These are phyloP conservation scores for Epichloe amarillans DNA, from an alignment of 2,329 filamentous ascomycete species.

Conservation along the genomic window DNA sequence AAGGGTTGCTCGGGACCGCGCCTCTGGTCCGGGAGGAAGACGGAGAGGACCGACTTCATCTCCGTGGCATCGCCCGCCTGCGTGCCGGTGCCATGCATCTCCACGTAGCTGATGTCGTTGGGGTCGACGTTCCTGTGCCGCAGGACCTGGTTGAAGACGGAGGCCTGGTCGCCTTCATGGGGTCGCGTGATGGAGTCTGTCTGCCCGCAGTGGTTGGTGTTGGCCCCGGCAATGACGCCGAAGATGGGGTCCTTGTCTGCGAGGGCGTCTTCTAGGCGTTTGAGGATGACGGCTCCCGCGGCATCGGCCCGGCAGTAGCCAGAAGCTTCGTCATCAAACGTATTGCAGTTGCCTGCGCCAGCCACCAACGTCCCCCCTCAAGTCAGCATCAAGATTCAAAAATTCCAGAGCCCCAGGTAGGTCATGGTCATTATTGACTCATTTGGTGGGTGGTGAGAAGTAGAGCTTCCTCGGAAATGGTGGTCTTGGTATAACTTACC, in stretches of 20 bases:
- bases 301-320: slow-evolving; percentile 74
- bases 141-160: slow-evolving; percentile 52
- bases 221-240: slow-evolving; percentile 60
- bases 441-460: no score
- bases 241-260: slow-evolving; percentile 64
- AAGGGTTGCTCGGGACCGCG: slow-evolving; percentile 38
- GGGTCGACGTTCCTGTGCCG: slow-evolving; percentile 63
- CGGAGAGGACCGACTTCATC: slow-evolving; percentile 60
- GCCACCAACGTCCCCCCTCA: no score
- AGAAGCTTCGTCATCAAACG: slow-evolving; percentile 37
- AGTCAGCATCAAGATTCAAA: no score
- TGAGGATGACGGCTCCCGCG: slow-evolving; percentile 61
- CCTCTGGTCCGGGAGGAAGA: slow-evolving; percentile 34
- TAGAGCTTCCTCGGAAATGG: no score
- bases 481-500: no score
- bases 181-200: slow-evolving; percentile 76
- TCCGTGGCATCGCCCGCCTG: slow-evolving; percentile 78
- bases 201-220: slow-evolving; percentile 72
- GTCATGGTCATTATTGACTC: no score
- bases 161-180: slow-evolving; percentile 62
- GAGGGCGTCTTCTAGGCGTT: slow-evolving; percentile 66
- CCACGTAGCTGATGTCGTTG: slow-evolving; percentile 66
- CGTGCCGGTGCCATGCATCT: slow-evolving; percentile 87
- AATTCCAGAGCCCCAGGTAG: no score
- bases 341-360: neutral